Evolutionary conservation across 2,329 filamentous ascomycete genomes (phyloP).

Genomic region (Botrytis tulipae): DNA sequence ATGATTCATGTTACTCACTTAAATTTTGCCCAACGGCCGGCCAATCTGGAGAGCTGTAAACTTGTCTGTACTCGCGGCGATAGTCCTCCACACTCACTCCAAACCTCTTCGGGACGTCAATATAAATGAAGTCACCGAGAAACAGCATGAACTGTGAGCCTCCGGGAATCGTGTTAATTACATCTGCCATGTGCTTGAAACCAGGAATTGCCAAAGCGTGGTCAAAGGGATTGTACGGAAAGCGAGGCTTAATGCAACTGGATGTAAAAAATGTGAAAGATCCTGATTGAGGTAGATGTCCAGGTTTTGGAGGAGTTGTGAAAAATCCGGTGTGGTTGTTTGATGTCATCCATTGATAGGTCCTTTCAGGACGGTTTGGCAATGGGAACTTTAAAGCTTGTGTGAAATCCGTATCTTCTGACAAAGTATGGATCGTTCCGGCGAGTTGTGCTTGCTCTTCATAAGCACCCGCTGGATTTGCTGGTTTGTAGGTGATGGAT

Average conservation of each 20-base stretch:
- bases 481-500: constrained; percentile 63
- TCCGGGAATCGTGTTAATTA: constrained; percentile 60
- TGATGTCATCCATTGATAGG: constrained; percentile 81
- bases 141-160: constrained; percentile 78
- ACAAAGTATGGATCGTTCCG: constrained; percentile 63
- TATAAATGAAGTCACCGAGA: constrained; percentile 84
- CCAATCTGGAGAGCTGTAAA: constrained; percentile 97
- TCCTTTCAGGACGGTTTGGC: constrained; percentile 63
- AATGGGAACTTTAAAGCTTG: constrained; percentile 64
- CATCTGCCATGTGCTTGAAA: constrained; percentile 70
- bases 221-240: constrained; percentile 83
- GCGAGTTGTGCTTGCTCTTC: constrained; percentile 66
- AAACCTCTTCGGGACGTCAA: constrained; percentile 81
- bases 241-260: constrained; percentile 87
- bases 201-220: constrained; percentile 82
- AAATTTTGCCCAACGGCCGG: constrained; percentile 68
- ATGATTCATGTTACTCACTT: constrained; percentile 47
- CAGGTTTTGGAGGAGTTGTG: constrained; percentile 66
- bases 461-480: constrained; percentile 50
- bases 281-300: constrained; percentile 45
- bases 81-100: constrained; percentile 74
- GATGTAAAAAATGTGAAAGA: constrained; percentile 89
- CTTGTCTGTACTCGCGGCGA: constrained; percentile 85
- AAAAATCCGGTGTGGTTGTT: constrained; percentile 87
- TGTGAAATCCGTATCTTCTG: constrained; percentile 81